These are phyloP conservation scores for Hyaloscypha variabilis DNA, from an alignment of 495 filamentous ascomycete genomes.

Conservation along the genomic window DNA sequence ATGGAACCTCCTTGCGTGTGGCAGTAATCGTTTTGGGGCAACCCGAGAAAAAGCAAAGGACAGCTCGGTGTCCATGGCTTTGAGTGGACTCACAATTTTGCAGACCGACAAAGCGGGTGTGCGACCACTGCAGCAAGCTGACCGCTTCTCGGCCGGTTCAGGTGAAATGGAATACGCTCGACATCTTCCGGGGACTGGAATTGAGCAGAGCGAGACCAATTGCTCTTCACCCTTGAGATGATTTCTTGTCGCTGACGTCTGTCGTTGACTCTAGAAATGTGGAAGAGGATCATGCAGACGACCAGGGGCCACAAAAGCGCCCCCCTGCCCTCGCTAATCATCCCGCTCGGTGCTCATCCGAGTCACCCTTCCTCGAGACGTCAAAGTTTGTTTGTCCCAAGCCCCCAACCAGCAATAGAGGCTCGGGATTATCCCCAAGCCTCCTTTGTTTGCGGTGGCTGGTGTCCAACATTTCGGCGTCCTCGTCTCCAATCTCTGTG, in stretches of 20 bases:
- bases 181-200: neutral
- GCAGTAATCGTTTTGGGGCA: conserved; percentile 8
- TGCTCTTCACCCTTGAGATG: neutral
- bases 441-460: neutral
- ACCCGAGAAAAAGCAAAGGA: conserved; percentile 4
- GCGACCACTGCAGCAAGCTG: neutral
- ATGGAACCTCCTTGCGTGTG: conserved; percentile 14
- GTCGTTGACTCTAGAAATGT: conserved; percentile 14
- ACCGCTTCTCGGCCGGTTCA: neutral
- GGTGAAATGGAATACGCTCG: neutral
- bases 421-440: neutral
- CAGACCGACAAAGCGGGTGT: neutral
- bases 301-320: conserved; percentile 1
- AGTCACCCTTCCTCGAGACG: neutral
- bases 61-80: neutral
- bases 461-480: neutral
- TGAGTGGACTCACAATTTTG: neutral
- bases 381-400: neutral
- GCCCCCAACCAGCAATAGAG: neutral
- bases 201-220: neutral
- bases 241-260: conserved; percentile 4
- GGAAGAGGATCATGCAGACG: conserved; percentile 4
- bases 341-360: no score
- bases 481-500: neutral
- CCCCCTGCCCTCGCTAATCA: neutral